Evolutionary conservation across 164 flowering plant species (phyloP), one percentile per base, ranked within the genome.

Genomic region (Protea cynaroides): DNA sequence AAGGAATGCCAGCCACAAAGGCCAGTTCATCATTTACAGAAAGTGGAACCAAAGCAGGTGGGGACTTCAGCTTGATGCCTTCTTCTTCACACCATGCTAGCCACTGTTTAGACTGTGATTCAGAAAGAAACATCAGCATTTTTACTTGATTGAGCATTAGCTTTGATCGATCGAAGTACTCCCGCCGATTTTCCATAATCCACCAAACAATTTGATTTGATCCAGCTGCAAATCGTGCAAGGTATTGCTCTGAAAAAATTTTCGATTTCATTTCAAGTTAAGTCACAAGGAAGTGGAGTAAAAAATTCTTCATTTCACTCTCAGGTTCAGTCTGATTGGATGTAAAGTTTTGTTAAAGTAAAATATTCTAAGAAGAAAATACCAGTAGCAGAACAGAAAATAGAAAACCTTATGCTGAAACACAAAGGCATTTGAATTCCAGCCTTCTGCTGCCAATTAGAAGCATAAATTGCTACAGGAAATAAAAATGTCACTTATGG

Each of bases 161-260:
- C 76, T 88, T 94, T 62, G 96, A 68, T 36, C 92, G 86, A 68
- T 91, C 81, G 77, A 94, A 94, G 72, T 91, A 94, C 71, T 92
- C 97, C 68, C 84, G 63, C 64, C 96, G 78, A 69, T 92, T 95
- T 78, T 92, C 99, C 99, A 95, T 92, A 69, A 95, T 92, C 99
- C 99, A 95, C 99, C 99, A 95, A 62, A 78, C 85, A 70, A 92
- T 78, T 72, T 92, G 96, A 77, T 80, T 82, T 55, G 88, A 86
- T 58, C 94, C 92, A 67, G 89, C 84, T 21, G 86, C 74, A 71
- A 73, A 84, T 65, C 72, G 86, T 19, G 72, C 78, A 59, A 83
- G 78, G 71, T 95, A 95, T 78, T 85, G 82, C 62, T 92, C 99
- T 95, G 92, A 67, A 80, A 65, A 70, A 60, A 73, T 61, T 13